phyloP scores from a whole-genome alignment of 2,329 filamentous ascomycete species.

The Geoglossum cookeanum region DNA sequence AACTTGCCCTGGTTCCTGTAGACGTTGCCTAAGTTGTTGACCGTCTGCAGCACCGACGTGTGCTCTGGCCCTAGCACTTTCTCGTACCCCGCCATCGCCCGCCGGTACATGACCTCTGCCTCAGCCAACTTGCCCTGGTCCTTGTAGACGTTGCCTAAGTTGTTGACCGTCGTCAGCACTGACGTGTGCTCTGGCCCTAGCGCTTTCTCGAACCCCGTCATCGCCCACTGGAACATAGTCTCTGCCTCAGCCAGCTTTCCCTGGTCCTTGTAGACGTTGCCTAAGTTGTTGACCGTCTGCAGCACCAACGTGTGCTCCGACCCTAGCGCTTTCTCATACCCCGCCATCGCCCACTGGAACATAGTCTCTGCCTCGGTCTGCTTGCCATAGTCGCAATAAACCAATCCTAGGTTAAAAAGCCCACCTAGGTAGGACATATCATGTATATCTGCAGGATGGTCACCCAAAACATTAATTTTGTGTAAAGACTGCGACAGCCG shows the following conservation, averaged over 20 bases:
- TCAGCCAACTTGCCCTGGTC: too few species aligned
- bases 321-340: neutral
- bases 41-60: too few species aligned
- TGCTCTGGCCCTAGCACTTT: too few species aligned
- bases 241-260: neutral
- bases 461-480: neutral
- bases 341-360: neutral
- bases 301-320: slow-evolving; percentile 2
- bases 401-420: neutral
- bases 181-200: too few species aligned
- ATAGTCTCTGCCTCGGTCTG: slow-evolving; percentile 1
- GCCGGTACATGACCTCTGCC: too few species aligned
- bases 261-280: neutral
- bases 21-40: too few species aligned
- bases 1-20: too few species aligned
- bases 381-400: neutral
- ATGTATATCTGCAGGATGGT: neutral
- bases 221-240: neutral
- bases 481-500: neutral
- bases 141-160: too few species aligned
- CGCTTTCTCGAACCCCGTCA: neutral
- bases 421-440: neutral
- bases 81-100: too few species aligned
- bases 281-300: neutral
- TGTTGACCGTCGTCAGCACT: too few species aligned